Base-by-base conservation (phyloP, 371 early-diverging fungal species). In the Apophysomyces elegans region DNA sequence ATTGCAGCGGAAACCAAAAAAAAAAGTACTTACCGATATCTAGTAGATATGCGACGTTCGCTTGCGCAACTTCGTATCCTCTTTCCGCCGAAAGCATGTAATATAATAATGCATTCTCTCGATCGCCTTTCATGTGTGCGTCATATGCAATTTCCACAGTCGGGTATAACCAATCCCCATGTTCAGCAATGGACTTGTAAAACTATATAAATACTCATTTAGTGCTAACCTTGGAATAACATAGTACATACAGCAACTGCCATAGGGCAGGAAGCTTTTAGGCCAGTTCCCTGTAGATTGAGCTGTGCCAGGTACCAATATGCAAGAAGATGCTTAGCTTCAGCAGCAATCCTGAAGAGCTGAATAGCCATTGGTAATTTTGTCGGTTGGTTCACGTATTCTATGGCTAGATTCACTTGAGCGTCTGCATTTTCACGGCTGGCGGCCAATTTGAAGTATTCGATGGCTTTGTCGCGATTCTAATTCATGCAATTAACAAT, bases 21-120 rank as follows among this genome's bases (percentile, higher is more conserved):
- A 46, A 7, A 18, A 47, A 1, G 63, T 69, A 56, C 46, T 54
- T 78, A 83, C 88, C 84, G 41, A 78, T 78, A 70, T 98, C 99
- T 26, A 98, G 69, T 56, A 98, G 72, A 81, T 92, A 94, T 1
- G 98, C 99, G 38, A 94, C 90, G 73, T 96, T 95, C 13, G 88
- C 75, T 75, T 95, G 95, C 1, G 91, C 94, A 8, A 89, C 75
- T 65, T 94, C 93, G 67, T 86, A 84, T 5, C 97, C 97, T 64
- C 88, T 84, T 77, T 97, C 97, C 0, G 95, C 95, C 0, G 93
- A 93, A 59, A 90, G 76, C 64, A 92, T 74, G 73, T 94, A 95
- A 37, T 81, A 69, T 12, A 95, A 50, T 7, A 90, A 67, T 0
- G 95, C 91, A 8, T 81, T 81, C 37, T 94, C 93, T 39, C 76